phyloP scores from a whole-genome alignment of 164 flowering plant species.

The Dillenia suffruticosa region DNA sequence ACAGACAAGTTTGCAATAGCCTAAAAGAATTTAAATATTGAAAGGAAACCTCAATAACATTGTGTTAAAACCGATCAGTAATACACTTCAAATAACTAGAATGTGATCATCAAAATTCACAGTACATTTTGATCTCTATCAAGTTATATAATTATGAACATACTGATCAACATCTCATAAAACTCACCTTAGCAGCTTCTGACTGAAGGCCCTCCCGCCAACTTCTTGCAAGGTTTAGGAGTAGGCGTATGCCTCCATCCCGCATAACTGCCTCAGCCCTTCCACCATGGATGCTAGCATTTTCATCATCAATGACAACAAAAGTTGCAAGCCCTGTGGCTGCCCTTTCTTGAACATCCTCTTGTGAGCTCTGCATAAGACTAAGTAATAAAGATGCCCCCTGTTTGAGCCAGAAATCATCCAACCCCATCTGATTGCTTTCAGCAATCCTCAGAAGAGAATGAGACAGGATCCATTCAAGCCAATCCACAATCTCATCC shows the following conservation, averaged over 20 bases:
- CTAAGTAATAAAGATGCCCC: slow-evolving; percentile 75
- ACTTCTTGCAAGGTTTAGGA: slow-evolving; percentile 75
- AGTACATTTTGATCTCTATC: no score
- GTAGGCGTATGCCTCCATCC: slow-evolving; percentile 86
- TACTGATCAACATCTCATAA: background rate
- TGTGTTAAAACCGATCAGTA: no score
- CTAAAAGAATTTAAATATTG: slow-evolving; percentile 23
- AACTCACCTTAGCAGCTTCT: slow-evolving; percentile 86
- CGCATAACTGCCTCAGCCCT: slow-evolving; percentile 91
- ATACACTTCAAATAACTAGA: no score
- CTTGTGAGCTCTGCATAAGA: slow-evolving; percentile 82
- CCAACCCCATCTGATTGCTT: slow-evolving; percentile 63
- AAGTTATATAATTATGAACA: no score
- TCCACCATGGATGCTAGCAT: slow-evolving; percentile 75
- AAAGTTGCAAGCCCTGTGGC: slow-evolving; percentile 97
- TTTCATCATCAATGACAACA: slow-evolving; percentile 94
- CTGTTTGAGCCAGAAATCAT: slow-evolving; percentile 84
- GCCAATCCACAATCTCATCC: slow-evolving; percentile 77
- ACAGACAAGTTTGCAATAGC: slow-evolving; percentile 98
- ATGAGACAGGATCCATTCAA: slow-evolving; percentile 86
- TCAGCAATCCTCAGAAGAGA: slow-evolving; percentile 84
- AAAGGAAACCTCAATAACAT: no score
- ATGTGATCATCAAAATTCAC: no score
- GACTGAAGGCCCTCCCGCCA: slow-evolving; percentile 94
- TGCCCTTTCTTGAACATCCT: slow-evolving; percentile 98